Evolutionary conservation across 2,329 filamentous ascomycete species (phyloP), one percentile per base, ranked within the genome.

Genomic region (Fusarium fujikuroi): DNA sequence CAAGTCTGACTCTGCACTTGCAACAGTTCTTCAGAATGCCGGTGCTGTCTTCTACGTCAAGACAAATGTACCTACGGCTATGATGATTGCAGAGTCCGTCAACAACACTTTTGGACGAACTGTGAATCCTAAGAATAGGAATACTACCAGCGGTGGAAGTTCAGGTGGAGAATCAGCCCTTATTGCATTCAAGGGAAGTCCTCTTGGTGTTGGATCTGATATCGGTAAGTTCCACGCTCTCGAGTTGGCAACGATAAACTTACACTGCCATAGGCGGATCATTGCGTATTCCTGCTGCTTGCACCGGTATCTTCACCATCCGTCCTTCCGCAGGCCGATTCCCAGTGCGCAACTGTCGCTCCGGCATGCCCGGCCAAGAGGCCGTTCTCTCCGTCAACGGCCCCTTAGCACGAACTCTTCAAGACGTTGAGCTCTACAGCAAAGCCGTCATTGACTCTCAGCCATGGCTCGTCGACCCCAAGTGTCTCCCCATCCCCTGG

Each of bases 71-170:
- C 87, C 88, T 1, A 91, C 89, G 3, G 89, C 89, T 18, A 90
- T 92, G 86, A 92, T 93, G 90, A 91, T 92, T 58, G 87, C 89
- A 18, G 91, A 92, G 77, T 88, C 85, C 3, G 88, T 91, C 21
- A 92, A 92, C 80, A 91, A 92, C 73, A 84, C 88, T 4, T 89
- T 90, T 74, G 91, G 91, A 44, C 85, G 89, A 18, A 91, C 89
- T 0, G 78, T 89, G 28, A 92, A 92, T 76, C 91, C 92, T 0
- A 81, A 82, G 11, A 91, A 92, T 76, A 85, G 88, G 30, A 81
- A 81, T 6, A 83, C 89, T 7, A 92, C 90, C 0, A 87, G 87
- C 28, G 92, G 92, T 16, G 92, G 92, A 15, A 90, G 87, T 42
- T 91, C 90, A 1, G 92, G 92, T 6, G 92, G 92, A 49, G 92